Conservation (phyloP, 2,329 filamentous ascomycete genomes). For the Laburnicola sp. region DNA sequence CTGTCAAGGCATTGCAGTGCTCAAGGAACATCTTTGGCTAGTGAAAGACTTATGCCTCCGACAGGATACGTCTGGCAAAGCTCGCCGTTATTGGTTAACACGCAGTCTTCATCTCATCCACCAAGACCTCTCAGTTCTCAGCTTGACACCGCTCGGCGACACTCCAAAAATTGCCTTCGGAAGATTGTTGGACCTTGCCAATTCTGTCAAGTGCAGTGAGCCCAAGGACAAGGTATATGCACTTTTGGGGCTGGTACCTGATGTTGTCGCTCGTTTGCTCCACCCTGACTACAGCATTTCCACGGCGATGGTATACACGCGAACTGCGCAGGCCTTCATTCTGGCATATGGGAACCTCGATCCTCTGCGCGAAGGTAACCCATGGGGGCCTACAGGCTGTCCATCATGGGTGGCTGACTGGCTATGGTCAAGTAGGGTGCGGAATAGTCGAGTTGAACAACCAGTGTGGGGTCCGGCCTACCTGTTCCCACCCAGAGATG, state of each 20-base stretch:
- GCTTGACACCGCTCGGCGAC: not conserved
- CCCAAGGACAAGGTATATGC: conserved; percentile 9
- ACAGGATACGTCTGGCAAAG: not conserved
- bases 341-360: conserved; percentile 3
- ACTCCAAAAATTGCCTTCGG: not conserved
- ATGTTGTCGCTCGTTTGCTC: not conserved
- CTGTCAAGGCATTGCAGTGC: conserved; percentile 5
- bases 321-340: conserved; percentile 1
- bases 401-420: conserved; percentile 13
- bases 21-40: conserved; percentile 7
- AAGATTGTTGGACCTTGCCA: conserved; percentile 7
- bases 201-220: conserved; percentile 1
- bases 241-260: conserved; percentile 2
- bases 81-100: not conserved
- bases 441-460: not conserved
- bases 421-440: not conserved
- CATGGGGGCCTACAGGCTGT: conserved; percentile 2
- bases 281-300: not conserved
- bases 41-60: conserved; percentile 5
- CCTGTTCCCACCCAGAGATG: not conserved
- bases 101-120: conserved; percentile 6
- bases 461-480: conserved; percentile 1
- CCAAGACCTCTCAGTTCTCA: not conserved
- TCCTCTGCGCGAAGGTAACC: conserved; percentile 9
- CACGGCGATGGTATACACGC: not conserved